Evolutionary conservation across 2,329 filamentous ascomycete species (phyloP), one percentile per base, ranked within the genome.

Genomic region (Colletotrichum shisoi): DNA sequence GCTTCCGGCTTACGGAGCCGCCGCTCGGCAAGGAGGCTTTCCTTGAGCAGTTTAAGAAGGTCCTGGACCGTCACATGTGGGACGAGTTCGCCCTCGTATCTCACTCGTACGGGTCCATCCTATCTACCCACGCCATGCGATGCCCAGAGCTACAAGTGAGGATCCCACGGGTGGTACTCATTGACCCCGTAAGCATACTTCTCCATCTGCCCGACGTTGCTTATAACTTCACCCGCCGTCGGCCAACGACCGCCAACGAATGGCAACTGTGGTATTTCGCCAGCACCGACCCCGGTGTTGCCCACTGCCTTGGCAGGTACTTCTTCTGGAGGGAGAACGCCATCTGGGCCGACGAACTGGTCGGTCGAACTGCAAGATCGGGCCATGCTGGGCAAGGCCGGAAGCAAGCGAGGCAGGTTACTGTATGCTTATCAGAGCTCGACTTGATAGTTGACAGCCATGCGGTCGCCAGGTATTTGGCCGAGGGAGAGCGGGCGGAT

Each of bases 251-350:
- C 63, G 88, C 90, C n/a, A 91, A 90, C 69, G 88, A 92, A 75
- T 88, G 86, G 79, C 85, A 89, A 73, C 78, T 92, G 15, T 89
- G 86, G 81, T 92, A 90, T 71, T 91, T 91, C 73, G 90, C 87
- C 6, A 86, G 84, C 51, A 88, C 83, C 61, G 90, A 92, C 71
- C 85, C 87, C 34, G 87, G 87, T 2, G 87, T 91, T 2, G 85
- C 89, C 11, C 83, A 89, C 63, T 87, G 85, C 11, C 79, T 92
- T 1, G 85, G 84, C 0, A 79, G 89, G 3, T 83, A 88, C 71
- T 91, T 92, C 77, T 91, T 91, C 76, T 92, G 90, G 90, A 82
- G 82, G 31, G 83, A 91, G 71, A 91, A 89, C 70, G 86, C 90
- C 45, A 77, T 91, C 8, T 92, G 90, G 89, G 87, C 86, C 71